phyloP scores from a whole-genome alignment of 2,329 filamentous ascomycete species.

The Karstenula rhodostoma region DNA sequence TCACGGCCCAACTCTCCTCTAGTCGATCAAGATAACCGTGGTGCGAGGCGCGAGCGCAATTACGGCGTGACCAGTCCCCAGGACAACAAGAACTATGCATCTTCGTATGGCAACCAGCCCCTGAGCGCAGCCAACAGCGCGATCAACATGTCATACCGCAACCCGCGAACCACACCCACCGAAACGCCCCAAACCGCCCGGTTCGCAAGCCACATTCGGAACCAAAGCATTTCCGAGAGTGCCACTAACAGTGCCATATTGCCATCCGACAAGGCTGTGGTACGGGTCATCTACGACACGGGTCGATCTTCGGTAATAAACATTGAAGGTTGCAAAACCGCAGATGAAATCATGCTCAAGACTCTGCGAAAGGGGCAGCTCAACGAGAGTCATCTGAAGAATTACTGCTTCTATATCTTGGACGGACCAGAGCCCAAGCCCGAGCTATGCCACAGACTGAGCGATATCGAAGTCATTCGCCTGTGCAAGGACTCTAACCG shows the following conservation, averaged over 20 bases:
- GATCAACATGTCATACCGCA: conserved; percentile 49
- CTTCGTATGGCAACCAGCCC: conserved; percentile 63
- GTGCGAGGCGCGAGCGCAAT: conserved; percentile 66
- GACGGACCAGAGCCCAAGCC: conserved; percentile 85
- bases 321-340: conserved; percentile 87
- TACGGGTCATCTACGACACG: conserved; percentile 90
- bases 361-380: conserved; percentile 88
- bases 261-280: conserved; percentile 85
- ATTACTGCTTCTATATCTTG: conserved; percentile 96
- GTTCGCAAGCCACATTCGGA: conserved; percentile 75
- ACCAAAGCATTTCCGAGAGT: conserved; percentile 80
- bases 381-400: conserved; percentile 88
- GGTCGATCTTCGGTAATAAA: conserved; percentile 94
- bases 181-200: conserved; percentile 70
- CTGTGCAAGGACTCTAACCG: conserved; percentile 87
- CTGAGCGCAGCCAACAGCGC: conserved; percentile 62
- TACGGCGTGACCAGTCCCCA: conserved; percentile 64
- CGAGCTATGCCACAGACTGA: conserved; percentile 79
- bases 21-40: conserved; percentile 63
- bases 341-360: conserved; percentile 90
- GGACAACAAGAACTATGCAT: conserved; percentile 60
- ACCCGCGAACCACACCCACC: conserved; percentile 61
- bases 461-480: conserved; percentile 87
- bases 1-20: conserved; percentile 78
- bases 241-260: conserved; percentile 78